Evolutionary conservation across 306 rosid species (phyloP).

Genomic region (Albizia julibrissin): DNA sequence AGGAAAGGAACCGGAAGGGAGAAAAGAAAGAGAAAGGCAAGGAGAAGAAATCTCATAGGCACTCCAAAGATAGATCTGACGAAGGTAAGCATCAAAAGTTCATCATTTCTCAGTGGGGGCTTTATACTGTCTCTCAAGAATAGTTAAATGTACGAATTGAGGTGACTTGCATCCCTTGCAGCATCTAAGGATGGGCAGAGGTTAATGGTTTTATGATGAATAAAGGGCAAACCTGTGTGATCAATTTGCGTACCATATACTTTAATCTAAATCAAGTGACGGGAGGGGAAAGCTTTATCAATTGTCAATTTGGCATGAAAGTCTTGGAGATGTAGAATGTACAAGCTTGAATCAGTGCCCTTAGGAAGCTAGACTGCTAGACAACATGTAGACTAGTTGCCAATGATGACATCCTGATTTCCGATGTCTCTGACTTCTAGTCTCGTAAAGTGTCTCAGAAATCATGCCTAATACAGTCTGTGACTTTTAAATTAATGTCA

Average conservation of each 20-base stretch:
- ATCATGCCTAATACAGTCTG: not conserved
- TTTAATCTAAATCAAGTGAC: not conserved
- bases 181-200: not conserved
- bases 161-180: not conserved
- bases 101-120: not conserved
- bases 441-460: not conserved
- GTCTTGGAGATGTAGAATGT: conserved; percentile 1
- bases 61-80: conserved; percentile 52
- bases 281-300: conserved; percentile 8
- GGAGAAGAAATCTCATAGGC: conserved; percentile 65
- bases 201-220: not conserved
- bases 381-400: conserved; percentile 7
- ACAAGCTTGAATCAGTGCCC: conserved; percentile 1
- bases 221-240: not conserved
- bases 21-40: conserved; percentile 66
- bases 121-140: conserved; percentile 5
- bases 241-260: not conserved
- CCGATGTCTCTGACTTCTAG: conserved; percentile 12
- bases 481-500: conserved; percentile 4
- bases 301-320: not conserved
- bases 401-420: conserved; percentile 9
- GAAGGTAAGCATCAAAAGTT: conserved; percentile 28
- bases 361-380: conserved; percentile 26
- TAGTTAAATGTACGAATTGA: not conserved
- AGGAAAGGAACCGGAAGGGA: conserved; percentile 53